These are phyloP conservation scores for Penicillium sp. DNA, from an alignment of 2,329 filamentous ascomycete genomes.

Conservation along the genomic window DNA sequence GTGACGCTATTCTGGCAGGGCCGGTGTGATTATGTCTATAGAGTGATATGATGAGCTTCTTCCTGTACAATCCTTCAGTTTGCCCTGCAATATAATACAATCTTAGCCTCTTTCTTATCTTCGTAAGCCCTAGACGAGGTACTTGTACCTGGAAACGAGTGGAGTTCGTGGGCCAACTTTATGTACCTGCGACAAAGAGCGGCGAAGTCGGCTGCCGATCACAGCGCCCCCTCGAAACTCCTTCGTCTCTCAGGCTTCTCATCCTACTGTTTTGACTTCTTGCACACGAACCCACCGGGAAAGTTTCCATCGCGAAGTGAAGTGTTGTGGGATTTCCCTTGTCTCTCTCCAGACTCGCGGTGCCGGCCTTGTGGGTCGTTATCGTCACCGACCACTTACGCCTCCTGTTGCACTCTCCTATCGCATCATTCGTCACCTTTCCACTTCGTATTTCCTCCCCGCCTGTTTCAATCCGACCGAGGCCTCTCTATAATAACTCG, in stretches of 20 bases:
- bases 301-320: not conserved
- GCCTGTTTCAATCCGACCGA: slow-evolving; percentile 1
- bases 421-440: slow-evolving; percentile 13
- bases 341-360: not conserved
- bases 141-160: slow-evolving; percentile 7
- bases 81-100: slow-evolving; percentile 6
- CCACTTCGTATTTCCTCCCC: slow-evolving; percentile 6
- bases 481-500: slow-evolving; percentile 1
- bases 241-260: slow-evolving; percentile 1
- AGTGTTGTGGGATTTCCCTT: not conserved
- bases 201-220: slow-evolving; percentile 26
- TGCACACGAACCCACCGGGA: not conserved
- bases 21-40: slow-evolving; percentile 13
- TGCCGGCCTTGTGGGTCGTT: slow-evolving; percentile 18
- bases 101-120: not conserved
- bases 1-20: slow-evolving; percentile 9
- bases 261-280: slow-evolving; percentile 1
- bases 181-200: slow-evolving; percentile 20
- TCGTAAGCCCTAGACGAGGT: not conserved
- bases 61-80: slow-evolving; percentile 13
- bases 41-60: slow-evolving; percentile 7
- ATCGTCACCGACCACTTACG: slow-evolving; percentile 16
- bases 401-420: slow-evolving; percentile 14
- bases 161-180: slow-evolving; percentile 6
- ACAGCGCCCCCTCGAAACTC: slow-evolving; percentile 7